phyloP scores from a whole-genome alignment of 2,329 filamentous ascomycete species.

The Penicillium sp. region DNA sequence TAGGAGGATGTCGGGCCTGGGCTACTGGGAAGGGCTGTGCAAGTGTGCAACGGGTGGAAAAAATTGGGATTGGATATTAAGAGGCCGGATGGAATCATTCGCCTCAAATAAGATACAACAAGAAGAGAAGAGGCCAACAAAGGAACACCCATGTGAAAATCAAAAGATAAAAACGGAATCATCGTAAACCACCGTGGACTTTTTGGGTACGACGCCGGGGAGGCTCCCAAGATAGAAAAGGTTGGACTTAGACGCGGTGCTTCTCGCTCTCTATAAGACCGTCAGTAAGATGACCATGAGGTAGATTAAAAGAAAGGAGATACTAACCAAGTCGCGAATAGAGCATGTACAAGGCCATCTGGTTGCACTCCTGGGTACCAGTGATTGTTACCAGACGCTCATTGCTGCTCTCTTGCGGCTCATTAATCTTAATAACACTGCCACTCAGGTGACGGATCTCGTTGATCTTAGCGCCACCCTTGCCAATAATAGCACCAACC shows the following conservation, averaged over 20 bases:
- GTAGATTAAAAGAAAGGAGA: not conserved
- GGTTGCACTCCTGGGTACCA: conserved; percentile 96
- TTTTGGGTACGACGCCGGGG: conserved; percentile 23
- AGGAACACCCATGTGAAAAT: conserved; percentile 21
- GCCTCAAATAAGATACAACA: conserved; percentile 42
- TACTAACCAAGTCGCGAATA: conserved; percentile 87
- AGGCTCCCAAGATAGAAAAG: conserved; percentile 9
- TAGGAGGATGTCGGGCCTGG: conserved; percentile 3
- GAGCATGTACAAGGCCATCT: conserved; percentile 99
- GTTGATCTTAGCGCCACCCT: conserved; percentile 98
- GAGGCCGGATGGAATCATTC: conserved; percentile 21
- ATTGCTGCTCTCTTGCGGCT: conserved; percentile 98
- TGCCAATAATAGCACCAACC: conserved; percentile 98
- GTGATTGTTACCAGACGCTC: conserved; percentile 97
- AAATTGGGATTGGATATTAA: conserved; percentile 30
- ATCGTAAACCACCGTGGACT: conserved; percentile 31
- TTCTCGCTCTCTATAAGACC: conserved; percentile 70
- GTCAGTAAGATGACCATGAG: conserved; percentile 9
- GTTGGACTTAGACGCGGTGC: conserved; percentile 63
- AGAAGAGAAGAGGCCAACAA: conserved; percentile 24
- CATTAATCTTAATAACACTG: conserved; percentile 99
- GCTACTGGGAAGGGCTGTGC: conserved; percentile 20
- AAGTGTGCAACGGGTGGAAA: conserved; percentile 10
- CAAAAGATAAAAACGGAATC: conserved; percentile 18
- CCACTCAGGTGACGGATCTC: conserved; percentile 96